These are phyloP conservation scores for Plasmodium cynomolgi DNA, from an alignment of 169 alveolate genomes.

Conservation along the genomic window DNA sequence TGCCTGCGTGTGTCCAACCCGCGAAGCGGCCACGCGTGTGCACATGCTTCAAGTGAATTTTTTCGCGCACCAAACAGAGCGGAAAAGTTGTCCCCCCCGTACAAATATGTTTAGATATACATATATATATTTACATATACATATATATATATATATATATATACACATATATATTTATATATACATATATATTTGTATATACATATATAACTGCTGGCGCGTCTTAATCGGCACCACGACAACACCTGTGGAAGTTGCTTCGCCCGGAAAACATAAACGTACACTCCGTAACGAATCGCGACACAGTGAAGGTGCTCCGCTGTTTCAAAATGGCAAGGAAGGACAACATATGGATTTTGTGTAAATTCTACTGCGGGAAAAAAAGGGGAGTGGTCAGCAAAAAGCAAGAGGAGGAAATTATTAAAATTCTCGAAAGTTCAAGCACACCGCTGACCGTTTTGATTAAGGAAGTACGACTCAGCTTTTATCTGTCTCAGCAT, in stretches of 20 bases:
- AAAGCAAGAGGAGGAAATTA: constrained; percentile 7
- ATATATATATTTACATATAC: not conserved
- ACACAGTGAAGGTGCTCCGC: not conserved
- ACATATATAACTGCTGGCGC: not conserved
- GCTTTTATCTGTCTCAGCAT: not conserved
- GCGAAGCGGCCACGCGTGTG: not conserved
- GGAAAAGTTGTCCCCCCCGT: constrained; percentile 7
- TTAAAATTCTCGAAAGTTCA: constrained; percentile 28
- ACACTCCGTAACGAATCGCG: not conserved
- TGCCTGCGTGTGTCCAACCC: not conserved
- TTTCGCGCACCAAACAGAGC: constrained; percentile 1
- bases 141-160: constrained; percentile 5
- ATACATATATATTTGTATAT: not conserved
- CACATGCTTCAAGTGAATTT: not conserved
- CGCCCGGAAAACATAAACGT: not conserved
- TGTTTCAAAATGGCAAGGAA: constrained; percentile 32
- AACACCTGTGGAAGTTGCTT: not conserved
- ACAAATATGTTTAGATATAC: constrained; percentile 4
- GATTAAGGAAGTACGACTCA: constrained; percentile 42
- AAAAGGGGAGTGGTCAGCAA: not conserved
- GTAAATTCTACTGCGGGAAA: constrained; percentile 6
- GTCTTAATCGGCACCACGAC: not conserved
- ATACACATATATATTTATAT: not conserved
- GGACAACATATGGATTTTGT: constrained; percentile 47
- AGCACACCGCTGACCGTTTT: not conserved